phyloP scores from a whole-genome alignment of 371 early-diverging fungal species.

The Massospora cicadina region DNA sequence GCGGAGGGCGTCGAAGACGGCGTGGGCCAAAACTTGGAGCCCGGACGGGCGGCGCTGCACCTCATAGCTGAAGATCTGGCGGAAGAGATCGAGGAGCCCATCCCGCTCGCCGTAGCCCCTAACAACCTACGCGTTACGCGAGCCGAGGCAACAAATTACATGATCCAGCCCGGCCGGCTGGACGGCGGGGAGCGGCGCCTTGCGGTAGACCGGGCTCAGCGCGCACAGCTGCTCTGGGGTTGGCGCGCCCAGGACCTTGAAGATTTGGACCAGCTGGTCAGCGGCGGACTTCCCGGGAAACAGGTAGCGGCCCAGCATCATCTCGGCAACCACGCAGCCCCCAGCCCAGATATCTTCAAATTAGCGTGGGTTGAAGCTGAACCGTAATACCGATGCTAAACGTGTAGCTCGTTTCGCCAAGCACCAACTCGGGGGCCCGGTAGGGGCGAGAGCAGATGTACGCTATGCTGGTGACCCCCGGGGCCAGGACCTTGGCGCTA shows the following conservation, averaged over 20 bases:
- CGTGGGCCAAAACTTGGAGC: neutral
- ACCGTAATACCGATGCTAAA: conserved; percentile 50
- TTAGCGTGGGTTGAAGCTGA: neutral
- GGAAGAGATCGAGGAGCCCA: neutral
- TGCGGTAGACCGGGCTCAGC: conserved; percentile 81
- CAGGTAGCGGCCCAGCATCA: conserved; percentile 87
- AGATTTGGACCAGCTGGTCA: conserved; percentile 98
- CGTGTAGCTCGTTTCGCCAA: conserved; percentile 88
- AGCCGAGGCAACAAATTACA: neutral
- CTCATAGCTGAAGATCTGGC: neutral
- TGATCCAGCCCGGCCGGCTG: neutral
- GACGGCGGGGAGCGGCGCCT: neutral
- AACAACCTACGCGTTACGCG: neutral
- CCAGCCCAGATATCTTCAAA: conserved; percentile 88
- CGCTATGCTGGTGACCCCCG: conserved; percentile 89
- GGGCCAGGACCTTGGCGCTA: conserved; percentile 83
- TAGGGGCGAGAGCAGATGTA: conserved; percentile 98
- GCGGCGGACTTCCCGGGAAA: conserved; percentile 98
- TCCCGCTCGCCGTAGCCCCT: neutral
- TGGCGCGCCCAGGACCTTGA: conserved; percentile 97
- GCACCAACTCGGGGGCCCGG: conserved; percentile 95
- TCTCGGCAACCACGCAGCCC: conserved; percentile 98
- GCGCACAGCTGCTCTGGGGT: conserved; percentile 83
- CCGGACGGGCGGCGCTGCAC: neutral
- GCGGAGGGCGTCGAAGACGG: neutral